Conservation (phyloP, 106 monocot species). For the Phalaenopsis aphrodite region DNA sequence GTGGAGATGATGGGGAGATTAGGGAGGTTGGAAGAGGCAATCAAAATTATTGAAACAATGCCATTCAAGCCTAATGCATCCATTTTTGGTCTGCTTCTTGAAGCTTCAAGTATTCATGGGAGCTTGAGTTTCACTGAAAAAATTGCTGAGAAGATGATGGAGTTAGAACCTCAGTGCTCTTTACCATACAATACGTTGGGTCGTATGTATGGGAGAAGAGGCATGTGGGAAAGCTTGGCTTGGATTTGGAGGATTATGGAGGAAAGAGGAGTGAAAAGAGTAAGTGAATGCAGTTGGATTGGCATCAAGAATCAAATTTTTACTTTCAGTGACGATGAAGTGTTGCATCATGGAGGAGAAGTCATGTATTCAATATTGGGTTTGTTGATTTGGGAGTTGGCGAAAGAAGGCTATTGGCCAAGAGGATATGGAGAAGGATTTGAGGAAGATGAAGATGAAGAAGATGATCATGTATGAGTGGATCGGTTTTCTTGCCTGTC, state of each 20-base stretch:
- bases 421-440: conserved; percentile 6
- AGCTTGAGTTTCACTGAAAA: conserved; percentile 30
- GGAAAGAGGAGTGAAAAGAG: conserved; percentile 35
- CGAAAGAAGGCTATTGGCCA: conserved; percentile 17
- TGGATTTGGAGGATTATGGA: conserved; percentile 41
- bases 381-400: conserved; percentile 40
- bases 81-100: conserved; percentile 40
- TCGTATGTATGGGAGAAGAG: conserved; percentile 38
- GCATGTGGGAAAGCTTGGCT: conserved; percentile 69
- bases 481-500: neutral
- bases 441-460: conserved; percentile 12
- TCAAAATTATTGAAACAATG: conserved; percentile 33
- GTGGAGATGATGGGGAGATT: conserved; percentile 56
- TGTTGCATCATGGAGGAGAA: conserved; percentile 56
- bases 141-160: conserved; percentile 42
- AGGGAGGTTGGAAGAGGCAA: conserved; percentile 45
- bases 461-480: neutral
- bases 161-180: conserved; percentile 20
- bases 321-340: conserved; percentile 28
- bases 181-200: conserved; percentile 42
- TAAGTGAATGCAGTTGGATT: conserved; percentile 50
- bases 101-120: conserved; percentile 34
- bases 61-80: conserved; percentile 15
- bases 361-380: conserved; percentile 30
- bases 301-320: conserved; percentile 31